Percentiles rank a stretch among this genome's conserved stretches.
These are phyloP conservation scores for Xylaria sp. DNA, from an alignment of 2,329 filamentous ascomycete species.

Conservation along the genomic window DNA sequence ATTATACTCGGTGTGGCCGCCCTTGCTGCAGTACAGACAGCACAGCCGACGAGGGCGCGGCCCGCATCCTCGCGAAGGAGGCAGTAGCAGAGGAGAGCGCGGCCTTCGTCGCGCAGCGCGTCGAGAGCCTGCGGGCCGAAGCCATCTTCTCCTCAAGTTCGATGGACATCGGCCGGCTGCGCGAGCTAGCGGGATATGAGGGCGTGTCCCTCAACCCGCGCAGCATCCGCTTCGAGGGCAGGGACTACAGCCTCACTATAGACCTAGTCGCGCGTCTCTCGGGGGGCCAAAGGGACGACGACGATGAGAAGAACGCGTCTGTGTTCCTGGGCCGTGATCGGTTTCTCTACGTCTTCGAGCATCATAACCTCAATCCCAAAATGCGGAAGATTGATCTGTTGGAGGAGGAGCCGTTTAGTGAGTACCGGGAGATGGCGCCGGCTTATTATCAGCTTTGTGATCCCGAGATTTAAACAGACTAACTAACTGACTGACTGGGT, in stretches of 20 bases:
- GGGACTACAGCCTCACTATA: background rate
- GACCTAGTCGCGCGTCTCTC: constrained; percentile 23
- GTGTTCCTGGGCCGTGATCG: constrained; percentile 26
- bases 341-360: background rate
- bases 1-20: too few relatives aligned
- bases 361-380: background rate
- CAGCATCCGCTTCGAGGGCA: background rate
- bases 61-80: too few relatives aligned
- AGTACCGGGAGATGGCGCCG: background rate
- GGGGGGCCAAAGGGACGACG: background rate
- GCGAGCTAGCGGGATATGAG: constrained; percentile 9
- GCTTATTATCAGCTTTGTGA: constrained; percentile 26
- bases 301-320: background rate
- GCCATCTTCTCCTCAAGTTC: background rate
- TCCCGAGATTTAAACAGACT: background rate
- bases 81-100: background rate
- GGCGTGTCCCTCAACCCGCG: constrained; percentile 12
- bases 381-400: too few relatives aligned
- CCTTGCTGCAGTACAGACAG: too few relatives aligned
- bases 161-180: background rate
- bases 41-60: too few relatives aligned
- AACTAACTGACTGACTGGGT: background rate
- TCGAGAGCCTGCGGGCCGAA: background rate
- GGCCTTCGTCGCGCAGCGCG: background rate
- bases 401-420: background rate